Base-by-base conservation (phyloP, 2,329 filamentous ascomycete species). In the Mariannaea sp. region DNA sequence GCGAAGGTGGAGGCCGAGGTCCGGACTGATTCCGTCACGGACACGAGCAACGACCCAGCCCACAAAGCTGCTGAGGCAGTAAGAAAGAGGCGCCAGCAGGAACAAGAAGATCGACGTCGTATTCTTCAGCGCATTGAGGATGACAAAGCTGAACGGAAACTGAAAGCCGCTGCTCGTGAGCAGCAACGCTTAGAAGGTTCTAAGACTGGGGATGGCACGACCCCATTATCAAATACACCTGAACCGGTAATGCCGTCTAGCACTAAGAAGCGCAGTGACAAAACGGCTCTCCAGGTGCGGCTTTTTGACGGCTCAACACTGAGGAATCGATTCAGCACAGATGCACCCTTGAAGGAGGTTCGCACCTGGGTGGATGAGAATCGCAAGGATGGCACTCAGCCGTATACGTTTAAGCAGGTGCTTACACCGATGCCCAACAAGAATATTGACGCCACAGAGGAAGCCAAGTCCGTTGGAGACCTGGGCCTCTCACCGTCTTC, bases 401-500 rank as follows among this genome's bases (percentile, higher is more conserved):
- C 91, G 0, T 97, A 92, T 71, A 88, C 81, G 10, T 92, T 97
- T 74, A 91, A 92, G 67, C 84, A 95, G 41, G 86, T 97, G 29
- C 79, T 95, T 2, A 86, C 89, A 0, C 92, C 92, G 0, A 75
- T 85, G 16, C 90, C 91, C 2, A 94, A 87, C 68, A 84, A 83
- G 58, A 84, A 81, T 8, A 85, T 97, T 53, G 86, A 88, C 27
- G 82, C 86, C 4, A 79, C 82, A 0, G 92, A 97, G 58, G 93
- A 97, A 71, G 79, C 78, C 29, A 77, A 86, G 59, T 78, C 80
- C 0, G 78, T 97, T 0, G 74, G 78, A 12, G 85, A 89, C 5
- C 79, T 96, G 7, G 89, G 86, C 1, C 77, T 96, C 0, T 80
- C 84, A 1, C 92, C 92, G 0, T 92, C 85, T 5, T 89, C 91